Conservation (phyloP, 495 filamentous ascomycete genomes). For the Neurospora africana region DNA sequence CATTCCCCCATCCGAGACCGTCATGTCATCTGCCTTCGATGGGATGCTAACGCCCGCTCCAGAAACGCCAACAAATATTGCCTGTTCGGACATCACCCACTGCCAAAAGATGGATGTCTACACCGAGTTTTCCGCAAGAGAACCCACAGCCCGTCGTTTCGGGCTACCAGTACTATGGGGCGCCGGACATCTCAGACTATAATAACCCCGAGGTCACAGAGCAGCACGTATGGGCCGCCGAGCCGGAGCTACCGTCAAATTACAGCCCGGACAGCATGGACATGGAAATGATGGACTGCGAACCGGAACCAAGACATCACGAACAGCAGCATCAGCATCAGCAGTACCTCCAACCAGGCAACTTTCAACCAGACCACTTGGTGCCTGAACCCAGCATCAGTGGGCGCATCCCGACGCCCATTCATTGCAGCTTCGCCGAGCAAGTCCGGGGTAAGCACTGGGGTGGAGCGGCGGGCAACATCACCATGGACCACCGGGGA, state of each 20-base stretch:
- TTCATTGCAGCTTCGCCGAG: slow-evolving; percentile 37
- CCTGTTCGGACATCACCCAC: slow-evolving; percentile 32
- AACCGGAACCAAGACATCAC: slow-evolving; percentile 21
- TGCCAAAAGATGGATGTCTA: slow-evolving; percentile 28
- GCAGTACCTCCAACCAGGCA: slow-evolving; percentile 23
- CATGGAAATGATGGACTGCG: slow-evolving; percentile 31
- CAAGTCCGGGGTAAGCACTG: slow-evolving; percentile 36
- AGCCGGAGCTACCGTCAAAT: slow-evolving; percentile 11
- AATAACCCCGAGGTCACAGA: slow-evolving; percentile 13
- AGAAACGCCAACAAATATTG: slow-evolving; percentile 40
- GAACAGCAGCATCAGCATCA: slow-evolving; percentile 14
- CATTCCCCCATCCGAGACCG: neutral
- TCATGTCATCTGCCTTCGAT: neutral
- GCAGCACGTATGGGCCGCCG: slow-evolving; percentile 15
- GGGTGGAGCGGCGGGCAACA: slow-evolving; percentile 18
- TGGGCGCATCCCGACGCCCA: slow-evolving; percentile 44
- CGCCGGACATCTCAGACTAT: slow-evolving; percentile 27
- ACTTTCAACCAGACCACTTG: slow-evolving; percentile 14
- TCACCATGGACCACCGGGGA: neutral
- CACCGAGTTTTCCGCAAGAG: slow-evolving; percentile 20
- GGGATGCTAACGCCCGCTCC: slow-evolving; percentile 3
- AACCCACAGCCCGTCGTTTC: slow-evolving; percentile 9
- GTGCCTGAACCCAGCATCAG: slow-evolving; percentile 15
- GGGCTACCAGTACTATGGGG: slow-evolving; percentile 20
- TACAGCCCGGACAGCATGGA: slow-evolving; percentile 11